A percentile compares a stretch with the other conserved stretches of the same genome.
phyloP scores from a whole-genome alignment of 108 stramenopile genomes.

The Skeletonema marinoi region DNA sequence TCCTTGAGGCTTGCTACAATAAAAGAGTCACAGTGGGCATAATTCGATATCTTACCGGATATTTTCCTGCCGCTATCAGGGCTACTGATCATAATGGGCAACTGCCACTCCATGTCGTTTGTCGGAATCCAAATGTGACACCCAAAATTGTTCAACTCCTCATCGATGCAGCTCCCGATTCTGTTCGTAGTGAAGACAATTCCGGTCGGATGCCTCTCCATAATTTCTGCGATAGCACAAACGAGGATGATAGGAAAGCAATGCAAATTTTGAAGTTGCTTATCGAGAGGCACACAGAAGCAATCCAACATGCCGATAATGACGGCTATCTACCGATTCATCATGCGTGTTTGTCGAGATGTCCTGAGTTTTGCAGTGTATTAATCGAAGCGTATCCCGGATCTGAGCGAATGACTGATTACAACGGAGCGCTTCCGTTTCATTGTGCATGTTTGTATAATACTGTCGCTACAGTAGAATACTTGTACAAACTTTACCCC shows the following conservation, averaged over 20 bases:
- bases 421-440: too few relatives aligned
- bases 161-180: neutral
- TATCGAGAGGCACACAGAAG: neutral
- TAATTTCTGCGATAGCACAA: neutral
- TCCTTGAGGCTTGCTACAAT: neutral
- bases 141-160: neutral
- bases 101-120: neutral
- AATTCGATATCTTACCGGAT: neutral
- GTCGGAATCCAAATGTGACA: neutral
- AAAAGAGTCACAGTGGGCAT: slow-evolving; percentile 2
- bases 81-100: neutral
- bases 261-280: slow-evolving; percentile 2
- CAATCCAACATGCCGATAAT: neutral
- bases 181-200: neutral
- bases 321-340: slow-evolving; percentile 1
- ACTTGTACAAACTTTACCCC: too few relatives aligned
- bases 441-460: neutral
- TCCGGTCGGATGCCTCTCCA: slow-evolving; percentile 20
- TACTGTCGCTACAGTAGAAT: neutral
- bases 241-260: neutral
- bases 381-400: neutral
- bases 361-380: neutral
- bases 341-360: neutral
- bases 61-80: slow-evolving; percentile 1
- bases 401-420: neutral